Conservation (phyloP, 2,329 filamentous ascomycete genomes). For the Colletotrichum coccodes region DNA sequence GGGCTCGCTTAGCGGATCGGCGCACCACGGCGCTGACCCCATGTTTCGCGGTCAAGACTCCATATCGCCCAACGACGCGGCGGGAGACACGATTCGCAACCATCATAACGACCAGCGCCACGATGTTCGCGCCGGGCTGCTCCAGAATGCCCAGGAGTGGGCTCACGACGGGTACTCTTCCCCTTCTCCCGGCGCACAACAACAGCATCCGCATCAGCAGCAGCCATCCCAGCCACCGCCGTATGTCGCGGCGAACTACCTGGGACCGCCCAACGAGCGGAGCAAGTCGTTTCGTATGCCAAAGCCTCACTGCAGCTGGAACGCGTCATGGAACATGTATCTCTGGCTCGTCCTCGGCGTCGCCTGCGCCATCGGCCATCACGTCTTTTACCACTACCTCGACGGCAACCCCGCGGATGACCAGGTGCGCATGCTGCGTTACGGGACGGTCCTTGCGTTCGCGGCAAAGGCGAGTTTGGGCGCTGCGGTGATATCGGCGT, state of each 20-base stretch:
- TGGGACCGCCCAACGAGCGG: neutral
- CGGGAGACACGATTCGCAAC: neutral
- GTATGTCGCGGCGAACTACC: neutral
- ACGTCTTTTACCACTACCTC: slow-evolving; percentile 46
- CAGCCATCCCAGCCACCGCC: slow-evolving; percentile 1
- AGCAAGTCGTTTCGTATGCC: neutral
- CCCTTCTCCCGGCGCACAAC: neutral
- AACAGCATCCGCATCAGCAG: neutral
- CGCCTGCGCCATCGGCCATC: slow-evolving; percentile 45
- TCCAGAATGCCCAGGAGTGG: slow-evolving; percentile 16
- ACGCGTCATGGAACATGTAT: slow-evolving; percentile 47
- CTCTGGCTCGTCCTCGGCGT: slow-evolving; percentile 44
- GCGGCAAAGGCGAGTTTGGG: slow-evolving; percentile 47
- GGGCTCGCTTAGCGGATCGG: slow-evolving; percentile 27
- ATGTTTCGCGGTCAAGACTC: slow-evolving; percentile 3
- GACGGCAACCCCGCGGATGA: slow-evolving; percentile 42
- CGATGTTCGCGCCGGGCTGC: slow-evolving; percentile 17
- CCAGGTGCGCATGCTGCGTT: slow-evolving; percentile 47
- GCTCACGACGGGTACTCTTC: neutral
- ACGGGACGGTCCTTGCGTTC: slow-evolving; percentile 48
- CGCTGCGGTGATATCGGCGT: slow-evolving; percentile 43
- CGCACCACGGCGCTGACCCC: slow-evolving; percentile 17
- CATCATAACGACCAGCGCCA: slow-evolving; percentile 15
- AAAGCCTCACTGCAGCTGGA: slow-evolving; percentile 39
- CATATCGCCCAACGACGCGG: neutral